A percentile compares a stretch with the other conserved stretches of the same genome.
These are phyloP conservation scores for Tephrocybe sp. DNA, from an alignment of 768 basidiomycete genomes.

Conservation along the genomic window DNA sequence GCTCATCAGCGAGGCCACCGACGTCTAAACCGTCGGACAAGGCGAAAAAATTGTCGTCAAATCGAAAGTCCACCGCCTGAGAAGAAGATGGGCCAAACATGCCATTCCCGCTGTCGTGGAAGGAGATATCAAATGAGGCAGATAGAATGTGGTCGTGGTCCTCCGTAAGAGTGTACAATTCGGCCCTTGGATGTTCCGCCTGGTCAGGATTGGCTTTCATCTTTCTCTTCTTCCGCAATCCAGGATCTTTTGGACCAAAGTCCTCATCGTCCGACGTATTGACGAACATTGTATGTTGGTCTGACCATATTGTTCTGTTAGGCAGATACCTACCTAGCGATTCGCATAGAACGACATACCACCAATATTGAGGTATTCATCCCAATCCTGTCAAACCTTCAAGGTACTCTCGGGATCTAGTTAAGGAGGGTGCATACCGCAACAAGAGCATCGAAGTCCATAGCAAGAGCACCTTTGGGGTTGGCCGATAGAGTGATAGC, in stretches of 20 bases:
- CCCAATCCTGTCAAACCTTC: conserved; percentile 49
- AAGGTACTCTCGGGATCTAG: background rate
- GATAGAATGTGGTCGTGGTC: conserved; percentile 66
- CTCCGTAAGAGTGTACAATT: conserved; percentile 66
- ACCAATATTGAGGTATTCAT: conserved; percentile 52
- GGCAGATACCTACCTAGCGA: background rate
- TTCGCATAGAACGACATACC: conserved; percentile 27
- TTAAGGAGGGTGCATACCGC: conserved; percentile 40
- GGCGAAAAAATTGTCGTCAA: conserved; percentile 52
- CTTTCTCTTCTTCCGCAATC: conserved; percentile 19
- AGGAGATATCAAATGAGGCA: conserved; percentile 63
- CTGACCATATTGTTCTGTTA: conserved; percentile 2
- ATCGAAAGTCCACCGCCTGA: conserved; percentile 45
- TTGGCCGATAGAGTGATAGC: conserved; percentile 53
- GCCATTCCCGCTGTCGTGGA: conserved; percentile 34
- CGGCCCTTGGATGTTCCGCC: conserved; percentile 46
- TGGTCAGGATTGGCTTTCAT: conserved; percentile 17
- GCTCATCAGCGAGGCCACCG: conserved; percentile 66
- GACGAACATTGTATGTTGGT: conserved; percentile 11
- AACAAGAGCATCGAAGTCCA: conserved; percentile 68
- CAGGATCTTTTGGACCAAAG: conserved; percentile 38
- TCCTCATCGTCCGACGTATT: conserved; percentile 48
- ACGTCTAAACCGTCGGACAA: conserved; percentile 55
- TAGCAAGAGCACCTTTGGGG: conserved; percentile 42
- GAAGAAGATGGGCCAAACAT: conserved; percentile 51